Evolutionary conservation across 129 eudicot genomes (phyloP).

Genomic region (Rutidosis leptorrhynchoides): DNA sequence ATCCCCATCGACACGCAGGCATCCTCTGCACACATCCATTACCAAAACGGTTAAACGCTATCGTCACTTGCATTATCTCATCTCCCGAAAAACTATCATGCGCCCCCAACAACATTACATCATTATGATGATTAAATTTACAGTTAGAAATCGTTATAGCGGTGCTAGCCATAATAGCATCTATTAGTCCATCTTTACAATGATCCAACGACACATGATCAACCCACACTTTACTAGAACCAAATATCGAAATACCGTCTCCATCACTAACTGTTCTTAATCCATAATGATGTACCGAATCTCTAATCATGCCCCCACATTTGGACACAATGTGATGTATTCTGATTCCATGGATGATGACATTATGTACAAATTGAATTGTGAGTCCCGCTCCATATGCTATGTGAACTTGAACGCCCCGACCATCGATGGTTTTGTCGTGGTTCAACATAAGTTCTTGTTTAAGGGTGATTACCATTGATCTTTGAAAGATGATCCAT

Average conservation of each 20-base stretch:
- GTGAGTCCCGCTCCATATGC: slow-evolving; percentile 73
- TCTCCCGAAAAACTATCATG: slow-evolving; percentile 40
- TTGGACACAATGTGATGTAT: slow-evolving; percentile 53
- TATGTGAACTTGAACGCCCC: slow-evolving; percentile 61
- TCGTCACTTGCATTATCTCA: slow-evolving; percentile 69
- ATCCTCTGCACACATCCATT: slow-evolving; percentile 72
- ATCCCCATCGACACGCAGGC: slow-evolving; percentile 78
- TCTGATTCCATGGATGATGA: slow-evolving; percentile 59
- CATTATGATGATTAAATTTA: slow-evolving; percentile 66
- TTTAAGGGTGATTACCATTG: slow-evolving; percentile 53
- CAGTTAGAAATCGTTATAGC: slow-evolving; percentile 72
- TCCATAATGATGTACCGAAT: slow-evolving; percentile 48
- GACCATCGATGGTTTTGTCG: slow-evolving; percentile 71
- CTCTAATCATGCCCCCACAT: slow-evolving; percentile 60
- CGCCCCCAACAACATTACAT: slow-evolving; percentile 77
- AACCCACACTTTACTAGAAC: slow-evolving; percentile 57
- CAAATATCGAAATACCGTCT: slow-evolving; percentile 62
- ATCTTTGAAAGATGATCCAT: slow-evolving; percentile 56
- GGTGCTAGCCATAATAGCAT: slow-evolving; percentile 63
- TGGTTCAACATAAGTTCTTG: slow-evolving; percentile 60
- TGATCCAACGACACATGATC: slow-evolving; percentile 59
- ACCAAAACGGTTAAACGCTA: slow-evolving; percentile 76
- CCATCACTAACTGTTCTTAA: slow-evolving; percentile 76
- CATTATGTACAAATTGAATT: slow-evolving; percentile 54
- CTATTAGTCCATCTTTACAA: slow-evolving; percentile 65